Base-by-base conservation (phyloP, 371 early-diverging fungal species). In the Mortierella sp. region DNA sequence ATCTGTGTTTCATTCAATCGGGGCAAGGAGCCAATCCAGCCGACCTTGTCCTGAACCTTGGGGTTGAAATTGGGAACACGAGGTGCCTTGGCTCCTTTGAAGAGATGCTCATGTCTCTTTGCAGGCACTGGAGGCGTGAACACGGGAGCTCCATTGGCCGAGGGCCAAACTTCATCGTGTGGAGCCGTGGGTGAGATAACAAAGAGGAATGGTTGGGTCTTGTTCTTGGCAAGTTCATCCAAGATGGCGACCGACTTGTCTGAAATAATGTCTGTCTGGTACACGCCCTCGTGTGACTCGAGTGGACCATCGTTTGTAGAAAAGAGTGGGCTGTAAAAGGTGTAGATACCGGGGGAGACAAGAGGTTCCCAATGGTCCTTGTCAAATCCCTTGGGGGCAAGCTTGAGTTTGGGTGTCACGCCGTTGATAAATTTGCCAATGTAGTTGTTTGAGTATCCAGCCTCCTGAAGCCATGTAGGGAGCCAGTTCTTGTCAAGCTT, bases 351-450 rank as follows among this genome's bases (percentile, higher is more conserved):
- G 43, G 91, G 91, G 19, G 84, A 84, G 9, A 91, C 87, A 5
- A 90, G 69, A 9, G 88, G 89, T 61, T 91, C 91, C 81, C 83
- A 85, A n/a, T 80, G 81, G 26, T 73, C 46, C 1, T 65, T 57
- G 21, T 77, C 81, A 67, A 84, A 85, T 0, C 84, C 86, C 44
- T 76, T 80, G 55, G 86, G 86, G 7, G 76, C 75, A 3, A 64
- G 73, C 26, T 80, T 75, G 59, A 74, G 59, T 18, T 64, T 74
- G 4, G 70, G 65, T 14, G 76, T 64, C 53, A 84, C 80, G 19
- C 87, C 86, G 64, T 89, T 89, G 82, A 91, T 87, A 16, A 91
- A 84, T 58, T 91, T 91, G 30, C 91, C 91, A 57, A 88, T 88
- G 55, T 88, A 90, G 64, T 89, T 84, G 46, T 88, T 91, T 29